Base-by-base conservation (phyloP, 2,329 filamentous ascomycete genomes). In the Aspergillus quadricinctus region DNA sequence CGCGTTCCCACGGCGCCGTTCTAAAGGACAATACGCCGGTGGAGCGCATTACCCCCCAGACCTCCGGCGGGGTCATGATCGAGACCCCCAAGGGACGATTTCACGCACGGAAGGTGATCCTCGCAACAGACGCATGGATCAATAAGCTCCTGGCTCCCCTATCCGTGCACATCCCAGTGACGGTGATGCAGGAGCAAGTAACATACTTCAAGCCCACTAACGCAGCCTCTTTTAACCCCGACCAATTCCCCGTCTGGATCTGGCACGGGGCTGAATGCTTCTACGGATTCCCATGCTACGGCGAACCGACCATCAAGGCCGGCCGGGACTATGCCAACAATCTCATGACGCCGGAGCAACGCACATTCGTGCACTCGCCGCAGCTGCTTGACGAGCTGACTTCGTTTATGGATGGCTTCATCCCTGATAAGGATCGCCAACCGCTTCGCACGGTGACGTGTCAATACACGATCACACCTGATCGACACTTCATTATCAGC, bases 231-330 rank as follows among this genome's bases (percentile, higher is more conserved):
- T 67, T 60, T 37, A 54, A 65, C 2, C 43, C 61, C 1, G 45
- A 55, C 3, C 56, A 48, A 1, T 68, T 67, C 43, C 67, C 66
- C 2, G 64, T 68, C 7, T 69, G 66, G 66, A 69, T 69, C 21
- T 68, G 61, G 62, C 49, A 54, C 11, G 64, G 63, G 5, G 50
- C 57, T 4, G 58, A 48, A 8, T 62, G 54, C 19, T 69, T 58
- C 55, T 69, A 69, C 43, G 66, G 66, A 8, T 67, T 69, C 25
- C 66, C 64, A 8, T 53, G 40, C 35, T 67, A 63, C 48, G 66
- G 67, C 14, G 67, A 69, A 54, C 66, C 67, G 6, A 66, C 65
- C 6, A 67, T 69, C 59, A 69, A 69, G 48, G 65, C 61, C 3
- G 66, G 54, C 10, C 64, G 60, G 3, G 67, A 69, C 53, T 37